These are phyloP conservation scores for Penicillium sp. DNA, from an alignment of 2,329 filamentous ascomycete species.

Conservation along the genomic window DNA sequence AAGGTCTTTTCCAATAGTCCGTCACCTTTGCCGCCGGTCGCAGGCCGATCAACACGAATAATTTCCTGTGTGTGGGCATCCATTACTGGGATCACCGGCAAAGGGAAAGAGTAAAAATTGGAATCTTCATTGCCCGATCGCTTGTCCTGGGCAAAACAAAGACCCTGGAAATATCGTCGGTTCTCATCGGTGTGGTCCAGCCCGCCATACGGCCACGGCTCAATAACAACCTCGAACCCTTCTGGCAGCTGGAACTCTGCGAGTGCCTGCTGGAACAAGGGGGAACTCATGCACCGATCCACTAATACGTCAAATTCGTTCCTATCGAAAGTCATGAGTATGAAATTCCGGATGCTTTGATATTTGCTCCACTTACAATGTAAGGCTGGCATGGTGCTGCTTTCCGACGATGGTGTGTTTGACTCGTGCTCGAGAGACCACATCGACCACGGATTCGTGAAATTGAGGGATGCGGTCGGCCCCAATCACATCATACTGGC, in stretches of 20 bases:
- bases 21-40: conserved; percentile 52
- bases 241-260: conserved; percentile 54
- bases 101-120: conserved; percentile 62
- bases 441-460: conserved; percentile 54
- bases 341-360: neutral
- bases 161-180: conserved; percentile 51
- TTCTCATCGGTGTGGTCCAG: conserved; percentile 48
- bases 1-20: conserved; percentile 42
- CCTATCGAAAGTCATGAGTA: conserved; percentile 18
- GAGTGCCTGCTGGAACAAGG: conserved; percentile 52
- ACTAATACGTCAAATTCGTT: conserved; percentile 49
- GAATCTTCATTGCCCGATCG: conserved; percentile 51
- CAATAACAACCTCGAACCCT: conserved; percentile 56
- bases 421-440: conserved; percentile 43
- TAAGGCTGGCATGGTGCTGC: conserved; percentile 49
- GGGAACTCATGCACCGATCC: conserved; percentile 52
- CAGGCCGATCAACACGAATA: conserved; percentile 57
- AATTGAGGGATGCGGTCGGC: conserved; percentile 53
- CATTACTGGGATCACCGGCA: conserved; percentile 54
- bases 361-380: conserved; percentile 36
- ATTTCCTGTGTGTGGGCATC: conserved; percentile 56
- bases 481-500: conserved; percentile 58
- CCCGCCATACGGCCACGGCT: conserved; percentile 59
- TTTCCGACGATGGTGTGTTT: conserved; percentile 49
- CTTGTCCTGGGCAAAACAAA: conserved; percentile 51